Base-by-base conservation (phyloP, 495 filamentous ascomycete genomes). In the Annulohypoxylon nitens region DNA sequence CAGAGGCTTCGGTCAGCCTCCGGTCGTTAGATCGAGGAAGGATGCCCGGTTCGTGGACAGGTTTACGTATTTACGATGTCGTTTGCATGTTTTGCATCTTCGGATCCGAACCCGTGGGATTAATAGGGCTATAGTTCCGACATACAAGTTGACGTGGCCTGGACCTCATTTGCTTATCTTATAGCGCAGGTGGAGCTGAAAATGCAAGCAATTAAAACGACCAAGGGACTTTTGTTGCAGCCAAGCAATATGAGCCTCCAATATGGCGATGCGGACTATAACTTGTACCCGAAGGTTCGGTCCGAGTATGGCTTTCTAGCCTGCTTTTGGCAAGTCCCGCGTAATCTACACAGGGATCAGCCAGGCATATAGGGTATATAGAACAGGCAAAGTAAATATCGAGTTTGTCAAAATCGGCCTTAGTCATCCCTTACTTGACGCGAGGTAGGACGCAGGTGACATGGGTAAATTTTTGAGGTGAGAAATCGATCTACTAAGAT, bases 151-250 rank as follows among this genome's bases (percentile, higher is more conserved):
- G 53, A 57, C 53, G 53, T 57, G 53, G 53, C 53, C 53, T 37
- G 20, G 26, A 25, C 14, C 11, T n/a, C 25, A 54, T 12, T 26
- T 51, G 48, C 48, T 51, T 51, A 51, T 55, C 51, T 16, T 55
- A 57, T 57, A 54, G 39, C 25, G 50, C 14, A n/a, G n/a, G 53
- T 57, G 53, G 53, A 57, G 30, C 53, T 57, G 8, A 34, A 23
- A 23, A 37, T n/a, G 30, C 53, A 57, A 37, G 33, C 53, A 57
- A 57, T 57, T 37, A 36, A 36, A 36, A 57, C n/a, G 2, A 4
- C 33, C n/a, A 57, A 37, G 53, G 53, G 30, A 57, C 53, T 57
- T 57, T 57, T 57, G 53, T 37, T 57, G n/a, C 9, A n/a, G 26
- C 53, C 33, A 37, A 37, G 53, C 53, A 57, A 57, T 57, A 57